Evolutionary conservation across 2,329 filamentous ascomycete genomes (phyloP), one percentile per base, ranked within the genome.

Genomic region (Apiospora pterosperma): DNA sequence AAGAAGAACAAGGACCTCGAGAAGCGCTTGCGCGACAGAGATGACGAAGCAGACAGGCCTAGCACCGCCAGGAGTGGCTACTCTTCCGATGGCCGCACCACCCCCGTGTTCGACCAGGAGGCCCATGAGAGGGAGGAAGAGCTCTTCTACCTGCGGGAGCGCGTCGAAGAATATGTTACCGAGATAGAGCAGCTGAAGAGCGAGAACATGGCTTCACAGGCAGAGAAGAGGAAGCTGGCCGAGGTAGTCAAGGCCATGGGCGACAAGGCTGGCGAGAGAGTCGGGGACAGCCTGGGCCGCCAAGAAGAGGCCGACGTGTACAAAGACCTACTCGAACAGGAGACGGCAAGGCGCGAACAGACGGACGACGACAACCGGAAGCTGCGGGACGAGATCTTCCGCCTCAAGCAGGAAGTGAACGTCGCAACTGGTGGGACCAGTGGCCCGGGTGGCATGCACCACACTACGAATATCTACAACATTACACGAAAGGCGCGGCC

Each of bases 261-360:
- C 75, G 82, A 75, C 73, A 81, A 73, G 69, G 79, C 77, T 41
- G 74, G 79, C 60, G 80, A 82, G 52, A 77, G 80, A 68, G 70
- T 79, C 19, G 81, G 81, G 59, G 80, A 79, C 12, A 80, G 76
- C 48, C 74, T 85, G 7, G 83, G 82, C 2, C 80, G 83, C 12
- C 84, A 89, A 67, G 87, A 89, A 69, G 86, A 89, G 70, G 82
- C 91, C 74, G 93, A 96, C 67, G 95, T 97, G 77, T 97, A 93
- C 90, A 97, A 97, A 76, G 95, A 97, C 71, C 87, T 98, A 67
- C 85, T 97, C 31, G 93, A 97, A 74, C 92, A 96, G 69, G 96
- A 99, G 77, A 96, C 92, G 2, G 90, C 91, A 4, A 88, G 93
- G 36, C 88, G 95, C 65, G 95, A 97, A 77, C 92, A 97, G 76